Evolutionary conservation across 140 eudicot genomes (phyloP).

Genomic region (Bidens hawaiensis): DNA sequence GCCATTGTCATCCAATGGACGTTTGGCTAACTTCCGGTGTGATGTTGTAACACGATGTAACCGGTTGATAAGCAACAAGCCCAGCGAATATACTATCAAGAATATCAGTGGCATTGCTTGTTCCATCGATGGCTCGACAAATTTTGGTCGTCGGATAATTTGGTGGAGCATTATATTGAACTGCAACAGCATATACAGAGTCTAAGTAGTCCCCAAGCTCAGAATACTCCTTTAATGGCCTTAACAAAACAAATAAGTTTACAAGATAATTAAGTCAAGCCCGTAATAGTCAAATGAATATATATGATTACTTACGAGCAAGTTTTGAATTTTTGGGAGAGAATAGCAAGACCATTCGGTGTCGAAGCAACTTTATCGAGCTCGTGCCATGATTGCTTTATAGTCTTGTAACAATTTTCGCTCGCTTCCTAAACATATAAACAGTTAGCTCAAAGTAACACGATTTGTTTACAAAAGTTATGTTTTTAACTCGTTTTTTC

Average conservation of each 20-base stretch:
- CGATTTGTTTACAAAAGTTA: not conserved
- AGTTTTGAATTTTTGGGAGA: conserved; percentile 50
- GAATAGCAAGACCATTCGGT: conserved; percentile 53
- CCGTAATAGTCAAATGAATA: not conserved
- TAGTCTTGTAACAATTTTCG: conserved; percentile 50
- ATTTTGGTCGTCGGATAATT: conserved; percentile 43
- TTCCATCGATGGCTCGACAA: conserved; percentile 57
- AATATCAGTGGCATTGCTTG: conserved; percentile 37
- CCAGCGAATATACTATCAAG: conserved; percentile 58
- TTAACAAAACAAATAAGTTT: conserved; percentile 6
- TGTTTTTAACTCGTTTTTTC: not conserved
- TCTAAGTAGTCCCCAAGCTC: conserved; percentile 47
- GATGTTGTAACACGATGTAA: conserved; percentile 31
- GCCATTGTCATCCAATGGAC: conserved; percentile 59
- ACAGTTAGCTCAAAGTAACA: not conserved
- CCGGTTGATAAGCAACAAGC: conserved; percentile 20
- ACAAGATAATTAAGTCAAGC: not conserved
- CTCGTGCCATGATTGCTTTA: conserved; percentile 57
- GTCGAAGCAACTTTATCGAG: conserved; percentile 55
- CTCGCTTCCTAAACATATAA: conserved; percentile 48
- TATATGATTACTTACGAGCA: conserved; percentile 44
- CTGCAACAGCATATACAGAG: conserved; percentile 34
- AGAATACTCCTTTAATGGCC: conserved; percentile 25
- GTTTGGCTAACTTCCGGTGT: conserved; percentile 24
- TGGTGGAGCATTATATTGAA: conserved; percentile 66